Conservation (phyloP, 1,284 basidiomycete genomes). For the Rhodotorula glutinis region DNA sequence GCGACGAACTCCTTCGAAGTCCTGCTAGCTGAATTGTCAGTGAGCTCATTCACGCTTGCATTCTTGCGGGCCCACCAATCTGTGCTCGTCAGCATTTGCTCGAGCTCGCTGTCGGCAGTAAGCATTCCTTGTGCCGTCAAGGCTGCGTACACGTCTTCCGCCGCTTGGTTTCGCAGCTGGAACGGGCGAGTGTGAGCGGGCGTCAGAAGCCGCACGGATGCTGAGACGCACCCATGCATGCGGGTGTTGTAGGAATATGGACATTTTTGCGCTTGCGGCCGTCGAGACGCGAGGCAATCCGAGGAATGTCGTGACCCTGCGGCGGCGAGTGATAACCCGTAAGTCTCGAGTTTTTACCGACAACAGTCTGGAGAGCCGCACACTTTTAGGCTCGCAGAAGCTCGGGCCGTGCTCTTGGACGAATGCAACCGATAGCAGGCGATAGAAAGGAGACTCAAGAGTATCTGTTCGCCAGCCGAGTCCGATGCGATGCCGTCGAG, state of each 20-base stretch:
- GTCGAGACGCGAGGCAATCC: slow-evolving; percentile 55
- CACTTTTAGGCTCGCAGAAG: slow-evolving; percentile 76
- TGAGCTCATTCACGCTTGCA: too few species aligned
- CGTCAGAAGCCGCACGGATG: neutral
- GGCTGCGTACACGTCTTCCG: too few species aligned
- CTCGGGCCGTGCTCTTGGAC: slow-evolving; percentile 73
- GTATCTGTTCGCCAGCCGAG: slow-evolving; percentile 28
- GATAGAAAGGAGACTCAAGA: slow-evolving; percentile 54
- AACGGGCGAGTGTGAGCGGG: too few species aligned
- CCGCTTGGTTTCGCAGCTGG: too few species aligned
- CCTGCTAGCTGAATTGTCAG: too few species aligned
- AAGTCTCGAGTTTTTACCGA: neutral
- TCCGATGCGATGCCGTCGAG: slow-evolving; percentile 9
- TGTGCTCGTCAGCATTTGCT: too few species aligned
- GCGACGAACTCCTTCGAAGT: too few species aligned
- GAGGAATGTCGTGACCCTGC: slow-evolving; percentile 64
- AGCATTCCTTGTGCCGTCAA: too few species aligned
- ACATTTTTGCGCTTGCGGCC: slow-evolving; percentile 55
- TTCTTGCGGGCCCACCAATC: too few species aligned
- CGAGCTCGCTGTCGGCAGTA: too few species aligned
- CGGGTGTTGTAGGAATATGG: slow-evolving; percentile 65
- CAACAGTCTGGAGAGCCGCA: slow-evolving; percentile 48
- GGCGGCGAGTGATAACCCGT: neutral
- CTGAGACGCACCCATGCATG: slow-evolving; percentile 65
- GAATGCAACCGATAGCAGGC: slow-evolving; percentile 60